phyloP scores from a whole-genome alignment of 192 early-diverging fungal species.

The Coemansia erecta region DNA sequence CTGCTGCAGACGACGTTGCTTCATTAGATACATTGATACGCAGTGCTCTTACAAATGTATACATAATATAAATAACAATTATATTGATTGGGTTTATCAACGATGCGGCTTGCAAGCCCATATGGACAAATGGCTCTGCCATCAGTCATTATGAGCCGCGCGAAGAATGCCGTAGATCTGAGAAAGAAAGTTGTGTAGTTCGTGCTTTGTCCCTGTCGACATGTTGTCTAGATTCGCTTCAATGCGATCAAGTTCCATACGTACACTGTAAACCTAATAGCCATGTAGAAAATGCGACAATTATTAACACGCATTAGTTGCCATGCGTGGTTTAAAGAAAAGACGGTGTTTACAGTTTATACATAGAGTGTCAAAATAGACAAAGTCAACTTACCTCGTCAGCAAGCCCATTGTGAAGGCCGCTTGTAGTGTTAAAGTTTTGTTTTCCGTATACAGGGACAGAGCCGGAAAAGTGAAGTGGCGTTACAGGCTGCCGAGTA shows the following conservation, averaged over 20 bases:
- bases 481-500: too few species aligned
- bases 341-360: too few species aligned
- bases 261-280: slow-evolving; percentile 9
- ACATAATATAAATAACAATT: neutral
- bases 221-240: slow-evolving; percentile 2
- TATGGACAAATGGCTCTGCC: neutral
- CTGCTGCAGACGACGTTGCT: slow-evolving; percentile 6
- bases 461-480: too few species aligned
- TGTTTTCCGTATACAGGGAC: too few species aligned
- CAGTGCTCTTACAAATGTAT: neutral
- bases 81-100: too few species aligned
- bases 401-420: too few species aligned
- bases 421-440: too few species aligned
- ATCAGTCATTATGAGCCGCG: neutral
- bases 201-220: neutral
- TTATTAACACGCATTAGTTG: neutral
- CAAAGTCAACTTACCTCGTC: too few species aligned
- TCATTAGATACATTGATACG: neutral
- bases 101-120: neutral
- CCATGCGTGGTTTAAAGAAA: neutral
- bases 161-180: slow-evolving; percentile 6
- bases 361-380: too few species aligned
- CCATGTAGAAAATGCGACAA: neutral
- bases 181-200: slow-evolving; percentile 8
- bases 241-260: slow-evolving; percentile 9